phyloP scores from a whole-genome alignment of 306 rosid genomes.

The Pachyrhizus erosus region DNA sequence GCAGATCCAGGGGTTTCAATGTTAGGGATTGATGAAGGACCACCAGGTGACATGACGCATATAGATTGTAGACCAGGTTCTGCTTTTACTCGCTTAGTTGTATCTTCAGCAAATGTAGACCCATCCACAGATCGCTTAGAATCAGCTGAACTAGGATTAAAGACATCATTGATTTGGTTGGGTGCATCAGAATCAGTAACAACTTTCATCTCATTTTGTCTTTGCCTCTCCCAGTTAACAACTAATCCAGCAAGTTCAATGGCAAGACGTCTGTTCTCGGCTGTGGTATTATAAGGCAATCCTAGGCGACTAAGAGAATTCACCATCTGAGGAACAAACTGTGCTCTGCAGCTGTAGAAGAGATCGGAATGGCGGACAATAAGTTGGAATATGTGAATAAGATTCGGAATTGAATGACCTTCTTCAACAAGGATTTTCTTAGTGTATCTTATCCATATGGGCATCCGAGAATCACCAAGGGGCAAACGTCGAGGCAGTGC shows the following conservation, averaged over 20 bases:
- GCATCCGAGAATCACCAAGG: constrained; percentile 96
- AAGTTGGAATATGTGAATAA: constrained; percentile 98
- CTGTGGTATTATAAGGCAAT: constrained; percentile 91
- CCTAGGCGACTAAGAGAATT: constrained; percentile 99
- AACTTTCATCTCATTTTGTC: constrained; percentile 92
- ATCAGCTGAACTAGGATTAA: constrained; percentile 77
- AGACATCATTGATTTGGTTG: constrained; percentile 70
- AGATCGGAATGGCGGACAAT: constrained; percentile 99
- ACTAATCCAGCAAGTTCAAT: constrained; percentile 99
- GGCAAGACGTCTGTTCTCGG: constrained; percentile 96
- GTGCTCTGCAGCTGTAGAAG: constrained; percentile 98
- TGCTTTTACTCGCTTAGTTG: constrained; percentile 91
- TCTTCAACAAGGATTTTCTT: constrained; percentile 97
- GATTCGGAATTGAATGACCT: constrained; percentile 98
- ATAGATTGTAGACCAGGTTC: constrained; percentile 95
- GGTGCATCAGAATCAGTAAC: constrained; percentile 74
- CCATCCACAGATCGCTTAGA: constrained; percentile 86
- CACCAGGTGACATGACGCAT: constrained; percentile 97
- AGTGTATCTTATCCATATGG: constrained; percentile 96
- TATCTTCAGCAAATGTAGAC: constrained; percentile 83
- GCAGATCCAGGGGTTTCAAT: constrained; percentile 95
- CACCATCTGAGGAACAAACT: constrained; percentile 99
- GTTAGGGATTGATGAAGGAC: constrained; percentile 90
- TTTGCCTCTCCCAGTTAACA: constrained; percentile 98
- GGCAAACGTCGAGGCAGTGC: constrained; percentile 98